Evolutionary conservation across 2,329 filamentous ascomycete species (phyloP), one percentile per base, ranked within the genome.

Genomic region (Penicillium sp.): DNA sequence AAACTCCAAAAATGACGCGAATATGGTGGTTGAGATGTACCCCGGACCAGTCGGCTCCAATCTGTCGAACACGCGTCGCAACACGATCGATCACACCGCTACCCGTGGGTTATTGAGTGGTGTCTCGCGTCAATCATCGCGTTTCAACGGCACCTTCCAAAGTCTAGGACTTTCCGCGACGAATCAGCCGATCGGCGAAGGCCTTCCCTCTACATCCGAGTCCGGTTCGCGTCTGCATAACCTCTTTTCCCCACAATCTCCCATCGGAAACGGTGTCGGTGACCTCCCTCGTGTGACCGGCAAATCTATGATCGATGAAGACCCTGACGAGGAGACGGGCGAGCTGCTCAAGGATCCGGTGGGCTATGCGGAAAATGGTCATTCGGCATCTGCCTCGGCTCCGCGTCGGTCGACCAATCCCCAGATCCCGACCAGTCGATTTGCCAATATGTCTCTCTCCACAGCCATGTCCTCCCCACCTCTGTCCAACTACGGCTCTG

Each of bases 371-470:
- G 87, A 92, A 63, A 90, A 85, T 63, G 87, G 85, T 2, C 77
- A 82, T 48, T 74, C 76, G 12, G 64, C 64, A 34, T 72, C 70
- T 44, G 62, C 65, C 33, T 64, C 63, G 10, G 64, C 64, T 39
- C 75, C 80, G 53, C 86, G 90, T 47, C 84, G 86, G 58, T 83
- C 85, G 32, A 91, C 88, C 1, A 89, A 86, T 47, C 85, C 89
- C 21, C 85, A 89, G 53, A 76, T 92, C 32, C 87, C 88, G 7
- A 82, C 89, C 21, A 77, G 80, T 55, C 85, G 84, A 27, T 87
- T 96, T 75, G 80, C 80, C 29, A 82, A 78, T 41, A 76, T 96
- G 46, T 89, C 88, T 7, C 75, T 96, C 50, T 88, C 87, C 63
- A 90, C 88, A n/a, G 80, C 77, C 41, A 77, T 83, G 61, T 70